These are phyloP conservation scores for Guyanaporus albipodus DNA, from an alignment of 768 basidiomycete genomes.

Conservation along the genomic window DNA sequence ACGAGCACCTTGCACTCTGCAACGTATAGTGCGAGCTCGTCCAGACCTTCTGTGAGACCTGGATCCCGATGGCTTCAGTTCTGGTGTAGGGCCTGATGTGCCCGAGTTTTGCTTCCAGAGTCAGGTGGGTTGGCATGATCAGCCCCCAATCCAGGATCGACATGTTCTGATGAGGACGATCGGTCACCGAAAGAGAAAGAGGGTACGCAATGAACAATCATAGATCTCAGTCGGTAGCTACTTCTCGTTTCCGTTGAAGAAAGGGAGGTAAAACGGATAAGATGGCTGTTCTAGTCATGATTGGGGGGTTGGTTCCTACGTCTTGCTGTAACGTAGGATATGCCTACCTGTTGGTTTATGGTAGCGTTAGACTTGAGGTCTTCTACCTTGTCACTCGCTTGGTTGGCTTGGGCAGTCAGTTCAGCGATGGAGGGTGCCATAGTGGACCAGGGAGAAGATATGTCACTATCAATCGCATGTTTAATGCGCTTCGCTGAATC, in stretches of 20 bases:
- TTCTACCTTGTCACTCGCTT: no score
- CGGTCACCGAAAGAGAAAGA: no score
- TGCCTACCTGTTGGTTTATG: conserved; percentile 3
- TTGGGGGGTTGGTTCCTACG: not conserved
- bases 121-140: conserved; percentile 49
- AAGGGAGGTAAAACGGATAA: conserved; percentile 48
- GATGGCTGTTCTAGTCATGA: conserved; percentile 35
- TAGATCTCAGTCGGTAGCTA: conserved; percentile 43
- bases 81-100: conserved; percentile 51
- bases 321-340: conserved; percentile 4
- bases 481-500: not conserved
- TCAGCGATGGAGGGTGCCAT: conserved; percentile 18
- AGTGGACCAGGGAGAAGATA: not conserved
- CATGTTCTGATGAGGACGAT: no score
- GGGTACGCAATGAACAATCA: no score
- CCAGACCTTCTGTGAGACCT: conserved; percentile 53
- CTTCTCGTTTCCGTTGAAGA: conserved; percentile 46
- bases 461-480: not conserved
- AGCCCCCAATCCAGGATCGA: conserved; percentile 44
- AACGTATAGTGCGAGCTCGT: no score
- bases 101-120: conserved; percentile 33
- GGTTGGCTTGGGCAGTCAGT: not conserved
- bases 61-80: conserved; percentile 47
- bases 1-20: conserved; percentile 52
- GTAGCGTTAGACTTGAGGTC: no score